These are phyloP conservation scores for Fusarium fujikuroi DNA, from an alignment of 2,329 filamentous ascomycete species.

Conservation along the genomic window DNA sequence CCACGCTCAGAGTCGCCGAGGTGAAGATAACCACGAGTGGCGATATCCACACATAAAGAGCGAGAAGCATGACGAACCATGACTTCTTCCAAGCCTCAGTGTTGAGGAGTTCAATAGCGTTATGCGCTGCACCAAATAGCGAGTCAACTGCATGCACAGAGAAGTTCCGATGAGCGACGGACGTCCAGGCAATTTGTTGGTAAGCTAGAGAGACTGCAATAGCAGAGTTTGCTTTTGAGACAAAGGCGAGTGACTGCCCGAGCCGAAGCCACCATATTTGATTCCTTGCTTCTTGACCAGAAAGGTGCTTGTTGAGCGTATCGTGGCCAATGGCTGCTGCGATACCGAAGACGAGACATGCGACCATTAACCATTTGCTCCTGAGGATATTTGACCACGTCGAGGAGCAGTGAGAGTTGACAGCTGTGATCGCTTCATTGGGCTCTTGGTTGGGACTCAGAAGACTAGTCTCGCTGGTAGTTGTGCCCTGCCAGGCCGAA, in stretches of 20 bases:
- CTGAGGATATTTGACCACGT: not conserved
- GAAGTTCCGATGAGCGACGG: not conserved
- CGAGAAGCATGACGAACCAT: conserved; percentile 22
- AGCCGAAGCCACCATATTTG: conserved; percentile 15
- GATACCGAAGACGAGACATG: not conserved
- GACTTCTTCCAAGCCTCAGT: conserved; percentile 26
- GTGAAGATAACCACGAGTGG: conserved; percentile 32
- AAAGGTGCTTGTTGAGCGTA: not conserved
- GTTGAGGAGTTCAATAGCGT: conserved; percentile 18
- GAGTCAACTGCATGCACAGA: conserved; percentile 22
- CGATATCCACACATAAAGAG: conserved; percentile 25
- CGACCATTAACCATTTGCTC: conserved; percentile 8
- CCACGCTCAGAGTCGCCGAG: conserved; percentile 23
- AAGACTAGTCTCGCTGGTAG: not conserved
- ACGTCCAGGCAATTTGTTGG: conserved; percentile 5
- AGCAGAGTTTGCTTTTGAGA: not conserved
- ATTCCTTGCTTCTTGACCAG: not conserved
- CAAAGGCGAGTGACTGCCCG: conserved; percentile 4
- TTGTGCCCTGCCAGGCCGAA: not conserved
- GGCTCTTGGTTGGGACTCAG: accelerated
- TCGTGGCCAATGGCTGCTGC: conserved; percentile 3
- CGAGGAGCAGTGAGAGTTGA: accelerated
- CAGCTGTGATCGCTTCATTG: accelerated
- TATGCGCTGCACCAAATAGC: conserved; percentile 23
- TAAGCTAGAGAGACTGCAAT: conserved; percentile 2